These are phyloP conservation scores for Jaenimonas drosophilae DNA, from an alignment of 208 protist species.

Conservation along the genomic window DNA sequence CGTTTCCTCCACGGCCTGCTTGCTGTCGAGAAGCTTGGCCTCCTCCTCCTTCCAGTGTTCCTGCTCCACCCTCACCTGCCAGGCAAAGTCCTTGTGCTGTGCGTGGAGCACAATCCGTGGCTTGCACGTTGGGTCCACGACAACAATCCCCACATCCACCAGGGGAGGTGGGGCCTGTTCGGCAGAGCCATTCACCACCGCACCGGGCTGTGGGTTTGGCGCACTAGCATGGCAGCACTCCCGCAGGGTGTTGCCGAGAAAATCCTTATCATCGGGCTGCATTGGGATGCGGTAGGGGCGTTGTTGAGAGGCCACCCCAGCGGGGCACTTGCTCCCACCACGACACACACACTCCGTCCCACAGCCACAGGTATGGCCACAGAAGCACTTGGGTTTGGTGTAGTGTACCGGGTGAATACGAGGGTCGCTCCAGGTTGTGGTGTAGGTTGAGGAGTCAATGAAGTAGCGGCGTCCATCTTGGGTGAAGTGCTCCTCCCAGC, in stretches of 20 bases:
- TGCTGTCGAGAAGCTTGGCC: too few species aligned
- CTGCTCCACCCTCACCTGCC: constrained; percentile 20
- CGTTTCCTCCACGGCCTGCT: too few species aligned
- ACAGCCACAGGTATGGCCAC: too few species aligned
- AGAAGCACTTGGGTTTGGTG: too few species aligned
- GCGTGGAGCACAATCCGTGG: constrained; percentile 37
- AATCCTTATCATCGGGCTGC: too few species aligned
- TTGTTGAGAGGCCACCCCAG: too few species aligned
- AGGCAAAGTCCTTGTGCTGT: constrained; percentile 14
- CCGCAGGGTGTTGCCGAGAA: too few species aligned
- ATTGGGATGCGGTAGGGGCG: too few species aligned
- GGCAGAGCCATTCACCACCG: not conserved
- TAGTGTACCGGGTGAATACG: constrained; percentile 17
- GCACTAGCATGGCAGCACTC: too few species aligned
- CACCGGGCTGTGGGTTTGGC: not conserved
- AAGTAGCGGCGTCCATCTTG: constrained; percentile 66
- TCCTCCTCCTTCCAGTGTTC: constrained; percentile 7
- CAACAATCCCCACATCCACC: constrained; percentile 41
- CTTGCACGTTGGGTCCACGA: constrained; percentile 38
- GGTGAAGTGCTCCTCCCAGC: constrained; percentile 76
- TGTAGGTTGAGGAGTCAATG: constrained; percentile 46
- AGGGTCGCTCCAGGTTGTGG: constrained; percentile 58
- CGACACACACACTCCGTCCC: too few species aligned
- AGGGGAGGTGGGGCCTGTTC: constrained; percentile 5
- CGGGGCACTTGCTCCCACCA: too few species aligned